Evolutionary conservation across 148 eudicot genomes (phyloP), one percentile per base, ranked within the genome.

Genomic region (Silene latifolia): DNA sequence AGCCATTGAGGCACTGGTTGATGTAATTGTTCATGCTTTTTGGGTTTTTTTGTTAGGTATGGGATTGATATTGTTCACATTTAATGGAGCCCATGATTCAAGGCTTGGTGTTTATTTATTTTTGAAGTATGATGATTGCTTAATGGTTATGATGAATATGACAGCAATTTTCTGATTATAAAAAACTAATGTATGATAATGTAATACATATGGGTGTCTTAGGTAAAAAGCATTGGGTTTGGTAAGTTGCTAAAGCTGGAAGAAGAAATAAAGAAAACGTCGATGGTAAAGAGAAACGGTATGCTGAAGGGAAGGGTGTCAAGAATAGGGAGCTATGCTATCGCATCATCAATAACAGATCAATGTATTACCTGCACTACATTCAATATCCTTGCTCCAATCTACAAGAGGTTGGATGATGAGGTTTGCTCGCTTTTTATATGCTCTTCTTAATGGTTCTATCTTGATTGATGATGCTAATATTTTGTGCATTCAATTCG

Each of bases 361-460:
- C 89, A 89, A 78, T 87, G 86, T 20, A 74, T 95, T 65, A 90
- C 98, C 24, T 96, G 99, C 73, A 96, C 99, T 62, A 96, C 99
- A 23, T 96, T 96, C 82, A 96, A 96, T 78, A 96, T 96, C 69
- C 91, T 96, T 44, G 99, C 99, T 29, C 99, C 99, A 9, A 92
- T 96, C 68, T 96, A 96, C 86, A 96, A 96, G 72, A 81, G 98
- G 62, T 85, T 96, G 47, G 80, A 77, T 69, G 73, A 83, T 27
- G 82, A 92, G 98, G 99, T 90, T 80, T 15, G 19, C 57, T 70
- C 23, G 63, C 46, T 48, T 67, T 64, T 1, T n/a, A 0, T 8
- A 23, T 44, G 46, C 18, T 69, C 42, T 54, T 13, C 17, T 4
- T 18, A 14, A 32, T 10, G 17, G 15, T 57, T 58, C 11, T 9